A percentile compares a stretch with the other conserved stretches of the same genome.
phyloP scores from a whole-genome alignment of 129 eudicot genomes.

The Pittosporum tobira region DNA sequence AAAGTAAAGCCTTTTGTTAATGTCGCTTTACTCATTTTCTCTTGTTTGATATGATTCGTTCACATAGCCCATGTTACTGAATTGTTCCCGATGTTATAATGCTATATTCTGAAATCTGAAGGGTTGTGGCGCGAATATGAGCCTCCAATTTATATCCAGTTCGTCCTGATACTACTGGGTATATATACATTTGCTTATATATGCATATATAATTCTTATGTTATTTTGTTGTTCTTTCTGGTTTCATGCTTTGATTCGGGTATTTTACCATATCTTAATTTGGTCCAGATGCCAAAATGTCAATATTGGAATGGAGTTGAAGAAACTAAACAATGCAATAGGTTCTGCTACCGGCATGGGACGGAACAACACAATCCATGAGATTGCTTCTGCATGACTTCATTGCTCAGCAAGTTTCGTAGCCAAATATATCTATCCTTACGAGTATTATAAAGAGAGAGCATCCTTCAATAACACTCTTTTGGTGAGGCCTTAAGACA shows the following conservation, averaged over 20 bases:
- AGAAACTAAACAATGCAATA: slow-evolving; percentile 24
- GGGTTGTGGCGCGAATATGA: slow-evolving; percentile 49
- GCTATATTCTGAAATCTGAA: slow-evolving; percentile 27
- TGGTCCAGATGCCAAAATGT: slow-evolving; percentile 30
- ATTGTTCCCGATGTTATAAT: slow-evolving; percentile 1
- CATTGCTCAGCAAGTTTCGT: too few species aligned
- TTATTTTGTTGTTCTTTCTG: not conserved
- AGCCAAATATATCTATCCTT: too few species aligned
- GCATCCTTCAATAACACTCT: too few species aligned
- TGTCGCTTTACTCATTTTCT: not conserved
- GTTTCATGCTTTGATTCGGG: slow-evolving; percentile 4
- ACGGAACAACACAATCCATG: slow-evolving; percentile 35
- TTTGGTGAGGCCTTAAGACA: too few species aligned
- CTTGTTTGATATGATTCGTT: not conserved
- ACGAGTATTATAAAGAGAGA: too few species aligned
- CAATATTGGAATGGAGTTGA: slow-evolving; percentile 20
- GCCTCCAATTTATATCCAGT: slow-evolving; percentile 38
- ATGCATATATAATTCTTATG: not conserved
- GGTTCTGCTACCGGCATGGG: slow-evolving; percentile 37
- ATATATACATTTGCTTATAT: slow-evolving; percentile 8
- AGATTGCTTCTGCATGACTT: slow-evolving; percentile 13
- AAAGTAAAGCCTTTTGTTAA: too few species aligned
- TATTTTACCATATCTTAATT: slow-evolving; percentile 3
- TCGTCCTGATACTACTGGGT: slow-evolving; percentile 42
- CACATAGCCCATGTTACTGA: slow-evolving; percentile 9